Base-by-base conservation (phyloP, 2,329 filamentous ascomycete species). In the Xylaria sp. region DNA sequence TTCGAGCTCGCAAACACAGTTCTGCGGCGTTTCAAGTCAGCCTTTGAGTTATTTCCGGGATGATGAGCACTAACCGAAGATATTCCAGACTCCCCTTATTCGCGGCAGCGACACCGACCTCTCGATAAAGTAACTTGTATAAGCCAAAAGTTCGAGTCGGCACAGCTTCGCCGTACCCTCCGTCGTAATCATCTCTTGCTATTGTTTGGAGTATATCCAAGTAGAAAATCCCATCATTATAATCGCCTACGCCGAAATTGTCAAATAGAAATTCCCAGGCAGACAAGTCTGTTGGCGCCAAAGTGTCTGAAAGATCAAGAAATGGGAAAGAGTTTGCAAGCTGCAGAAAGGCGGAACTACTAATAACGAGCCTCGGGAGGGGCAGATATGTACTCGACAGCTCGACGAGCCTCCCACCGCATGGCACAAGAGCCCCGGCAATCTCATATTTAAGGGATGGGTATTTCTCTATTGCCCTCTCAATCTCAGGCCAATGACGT, bases 181-280 rank as follows among this genome's bases (percentile, higher is more conserved):
- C 43, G 4, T 43, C 15, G 20, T 59, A 5, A 43, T 64, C 54
- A 41, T n/a, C 31, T 23, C n/a, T 31, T 31, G 54, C 28, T 9
- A 64, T 59, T 3, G 25, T 25, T 23, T 39, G n/a, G 20, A 59
- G 55, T 23, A 64, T 59, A 54, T 64, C 54, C 20, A 49, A 28
- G 13, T 52, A 64, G 18, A 51, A 43, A 18, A 55, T 43, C 15
- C 15, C 54, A 25, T 49, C 23, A n/a, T 25, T 48, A 18, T 18
- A 23, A 25, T 48, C 20, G 18, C 7, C 28, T 9, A 62, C 51
- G 13, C 49, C 33, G 18, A 58, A 62, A 39, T 58, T 36, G n/a
- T 31, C 54, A 6, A 2, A 43, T 48, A 61, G 28, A 31, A 66
- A 61, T 13, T 25, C 9, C 64, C 64, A 66, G 10, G 25, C n/a